Evolutionary conservation across 441 rosid genomes (phyloP).

Genomic region (Populus hybrid): DNA sequence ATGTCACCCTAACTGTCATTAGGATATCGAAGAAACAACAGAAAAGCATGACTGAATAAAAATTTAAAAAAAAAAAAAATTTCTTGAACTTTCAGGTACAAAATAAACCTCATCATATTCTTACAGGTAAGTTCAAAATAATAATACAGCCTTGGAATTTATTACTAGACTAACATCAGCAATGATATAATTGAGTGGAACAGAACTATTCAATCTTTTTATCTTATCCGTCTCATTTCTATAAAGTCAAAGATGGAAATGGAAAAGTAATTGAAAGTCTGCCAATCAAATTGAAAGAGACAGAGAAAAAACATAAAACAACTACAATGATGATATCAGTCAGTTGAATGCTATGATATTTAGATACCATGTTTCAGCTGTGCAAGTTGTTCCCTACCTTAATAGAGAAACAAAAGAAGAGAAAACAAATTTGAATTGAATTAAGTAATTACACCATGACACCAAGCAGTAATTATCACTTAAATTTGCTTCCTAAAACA

Average conservation of each 20-base stretch:
- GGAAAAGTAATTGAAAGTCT: not conserved
- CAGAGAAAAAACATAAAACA: not conserved
- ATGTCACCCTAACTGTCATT: too few relatives aligned
- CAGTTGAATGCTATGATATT: not conserved
- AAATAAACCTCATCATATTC: not conserved
- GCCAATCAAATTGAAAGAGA: not conserved
- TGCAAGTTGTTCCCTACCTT: not conserved
- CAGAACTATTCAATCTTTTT: slow-evolving; percentile 5
- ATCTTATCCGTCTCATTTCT: not conserved
- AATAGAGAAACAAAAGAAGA: not conserved
- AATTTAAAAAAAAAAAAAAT: not conserved
- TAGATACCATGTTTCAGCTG: not conserved
- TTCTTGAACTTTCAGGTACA: not conserved
- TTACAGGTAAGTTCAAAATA: not conserved
- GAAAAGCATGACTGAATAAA: not conserved
- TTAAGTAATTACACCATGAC: not conserved
- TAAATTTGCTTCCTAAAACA: not conserved
- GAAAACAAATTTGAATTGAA: slow-evolving; percentile 1
- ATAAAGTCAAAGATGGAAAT: not conserved
- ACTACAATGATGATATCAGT: not conserved
- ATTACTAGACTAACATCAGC: not conserved
- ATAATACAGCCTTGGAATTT: not conserved
- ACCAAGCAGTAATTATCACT: not conserved
- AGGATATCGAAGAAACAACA: not conserved
- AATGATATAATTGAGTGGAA: not conserved